phyloP scores from a whole-genome alignment of 2,329 filamentous ascomycete species.

The Arachnomyces sp. region DNA sequence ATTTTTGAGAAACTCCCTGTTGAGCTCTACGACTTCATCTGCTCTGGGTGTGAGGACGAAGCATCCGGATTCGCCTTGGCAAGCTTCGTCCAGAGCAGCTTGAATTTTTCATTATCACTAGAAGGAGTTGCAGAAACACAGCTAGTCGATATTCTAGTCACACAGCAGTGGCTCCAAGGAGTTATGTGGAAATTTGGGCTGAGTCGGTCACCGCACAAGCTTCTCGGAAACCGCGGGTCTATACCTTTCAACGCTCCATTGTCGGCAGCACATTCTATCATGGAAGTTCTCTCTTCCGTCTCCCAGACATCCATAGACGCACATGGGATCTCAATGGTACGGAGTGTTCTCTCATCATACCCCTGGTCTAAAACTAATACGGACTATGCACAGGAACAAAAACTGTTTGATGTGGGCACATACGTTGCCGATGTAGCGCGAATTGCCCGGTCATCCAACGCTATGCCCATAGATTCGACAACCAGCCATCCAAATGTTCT shows the following conservation, averaged over 20 bases:
- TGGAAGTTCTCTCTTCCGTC: conserved; percentile 62
- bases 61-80: conserved; percentile 23
- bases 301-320: conserved; percentile 67
- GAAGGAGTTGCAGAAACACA: conserved; percentile 54
- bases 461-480: neutral
- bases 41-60: conserved; percentile 25
- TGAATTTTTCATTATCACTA: conserved; percentile 47
- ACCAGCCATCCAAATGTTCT: conserved; percentile 3
- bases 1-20: conserved; percentile 32
- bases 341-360: conserved; percentile 23
- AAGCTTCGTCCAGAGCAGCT: conserved; percentile 43
- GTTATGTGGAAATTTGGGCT: conserved; percentile 67
- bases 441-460: neutral
- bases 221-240: conserved; percentile 47
- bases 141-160: conserved; percentile 59
- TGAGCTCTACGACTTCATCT: conserved; percentile 32
- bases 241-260: conserved; percentile 58
- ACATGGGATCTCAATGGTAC: conserved; percentile 63
- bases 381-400: conserved; percentile 5
- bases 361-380: neutral
- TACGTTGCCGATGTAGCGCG: conserved; percentile 4
- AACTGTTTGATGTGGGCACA: conserved; percentile 7
- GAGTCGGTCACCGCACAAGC: conserved; percentile 54
- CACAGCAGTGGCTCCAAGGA: conserved; percentile 62
- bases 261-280: conserved; percentile 54